phyloP scores from a whole-genome alignment of 2,329 filamentous ascomycete genomes.

The Colletotrichum somersetense region DNA sequence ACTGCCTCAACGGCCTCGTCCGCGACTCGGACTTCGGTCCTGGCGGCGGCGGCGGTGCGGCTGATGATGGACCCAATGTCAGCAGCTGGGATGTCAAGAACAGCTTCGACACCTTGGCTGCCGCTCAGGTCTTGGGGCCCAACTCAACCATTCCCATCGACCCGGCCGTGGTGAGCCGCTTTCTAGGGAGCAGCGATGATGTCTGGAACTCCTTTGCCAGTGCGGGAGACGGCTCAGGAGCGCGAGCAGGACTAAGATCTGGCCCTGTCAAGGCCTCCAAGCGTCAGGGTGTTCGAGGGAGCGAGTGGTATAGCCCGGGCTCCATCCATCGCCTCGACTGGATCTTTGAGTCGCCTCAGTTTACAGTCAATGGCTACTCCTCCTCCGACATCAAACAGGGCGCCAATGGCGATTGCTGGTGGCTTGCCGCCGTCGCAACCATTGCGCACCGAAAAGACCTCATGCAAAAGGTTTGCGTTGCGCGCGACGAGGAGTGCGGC shows the following conservation, averaged over 20 bases:
- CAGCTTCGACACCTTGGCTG: slow-evolving; percentile 44
- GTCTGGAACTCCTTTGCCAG: slow-evolving; percentile 8
- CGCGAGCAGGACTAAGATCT: not conserved
- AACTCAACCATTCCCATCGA: slow-evolving; percentile 43
- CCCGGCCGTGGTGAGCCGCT: slow-evolving; percentile 41
- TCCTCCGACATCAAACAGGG: slow-evolving; percentile 59
- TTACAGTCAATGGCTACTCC: slow-evolving; percentile 56
- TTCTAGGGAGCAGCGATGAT: slow-evolving; percentile 37
- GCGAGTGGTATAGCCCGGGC: slow-evolving; percentile 48
- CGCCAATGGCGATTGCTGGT: slow-evolving; percentile 77
- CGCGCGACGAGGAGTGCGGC: slow-evolving; percentile 74
- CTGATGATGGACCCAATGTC: slow-evolving; percentile 33
- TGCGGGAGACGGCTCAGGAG: not conserved
- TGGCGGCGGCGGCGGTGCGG: slow-evolving; percentile 21
- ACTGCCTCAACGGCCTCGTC: slow-evolving; percentile 54
- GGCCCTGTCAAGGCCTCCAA: slow-evolving; percentile 7
- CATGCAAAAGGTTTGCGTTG: slow-evolving; percentile 76
- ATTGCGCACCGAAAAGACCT: slow-evolving; percentile 74
- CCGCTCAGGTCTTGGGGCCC: slow-evolving; percentile 44
- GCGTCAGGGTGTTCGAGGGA: slow-evolving; percentile 33
- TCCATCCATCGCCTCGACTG: slow-evolving; percentile 59
- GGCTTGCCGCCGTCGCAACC: slow-evolving; percentile 76
- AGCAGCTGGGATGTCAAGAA: slow-evolving; percentile 44
- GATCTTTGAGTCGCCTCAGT: slow-evolving; percentile 57
- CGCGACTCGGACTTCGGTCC: slow-evolving; percentile 30